Conservation (phyloP, 768 basidiomycete species). For the Lactarius vividus region DNA sequence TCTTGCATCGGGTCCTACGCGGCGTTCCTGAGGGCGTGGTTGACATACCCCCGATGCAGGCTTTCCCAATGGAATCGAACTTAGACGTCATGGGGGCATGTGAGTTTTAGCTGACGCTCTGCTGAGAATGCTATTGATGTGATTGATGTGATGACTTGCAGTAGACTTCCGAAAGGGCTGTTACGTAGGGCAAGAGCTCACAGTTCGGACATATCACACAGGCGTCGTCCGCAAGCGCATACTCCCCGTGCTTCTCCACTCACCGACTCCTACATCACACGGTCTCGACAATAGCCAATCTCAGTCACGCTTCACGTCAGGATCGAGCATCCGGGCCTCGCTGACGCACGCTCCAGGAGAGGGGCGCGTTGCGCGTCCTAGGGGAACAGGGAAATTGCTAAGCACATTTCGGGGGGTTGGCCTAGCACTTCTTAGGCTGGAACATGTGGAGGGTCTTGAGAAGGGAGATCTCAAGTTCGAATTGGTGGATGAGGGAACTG, state of each 20-base stretch:
- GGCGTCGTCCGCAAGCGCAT: conserved; percentile 90
- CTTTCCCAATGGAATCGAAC: conserved; percentile 94
- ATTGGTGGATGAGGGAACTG: conserved; percentile 28
- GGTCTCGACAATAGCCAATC: not conserved
- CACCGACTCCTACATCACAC: conserved; percentile 19
- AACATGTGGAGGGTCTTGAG: conserved; percentile 60
- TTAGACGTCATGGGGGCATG: conserved; percentile 92
- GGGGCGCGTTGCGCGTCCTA: conserved; percentile 50
- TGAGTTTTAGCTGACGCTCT: conserved; percentile 40
- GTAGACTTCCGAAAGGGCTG: conserved; percentile 98
- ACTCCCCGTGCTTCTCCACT: conserved; percentile 66
- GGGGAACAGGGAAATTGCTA: conserved; percentile 75
- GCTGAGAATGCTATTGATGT: conserved; percentile 9
- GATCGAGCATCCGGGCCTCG: conserved; percentile 35
- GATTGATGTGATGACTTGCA: conserved; percentile 33
- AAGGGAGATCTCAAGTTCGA: conserved; percentile 47
- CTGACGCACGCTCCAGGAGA: conserved; percentile 30
- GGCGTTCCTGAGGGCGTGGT: conserved; percentile 85
- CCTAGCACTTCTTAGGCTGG: conserved; percentile 75
- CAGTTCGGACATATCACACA: conserved; percentile 94
- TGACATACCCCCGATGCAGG: conserved; percentile 73
- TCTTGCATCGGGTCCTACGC: conserved; percentile 71
- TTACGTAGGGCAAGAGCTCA: conserved; percentile 96
- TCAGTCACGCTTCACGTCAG: conserved; percentile 13
- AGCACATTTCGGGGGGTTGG: conserved; percentile 58